A percentile compares a stretch with the other conserved stretches of the same genome.
These are phyloP conservation scores for Diaporthe amygdali DNA, from an alignment of 2,329 filamentous ascomycete genomes.

Conservation along the genomic window DNA sequence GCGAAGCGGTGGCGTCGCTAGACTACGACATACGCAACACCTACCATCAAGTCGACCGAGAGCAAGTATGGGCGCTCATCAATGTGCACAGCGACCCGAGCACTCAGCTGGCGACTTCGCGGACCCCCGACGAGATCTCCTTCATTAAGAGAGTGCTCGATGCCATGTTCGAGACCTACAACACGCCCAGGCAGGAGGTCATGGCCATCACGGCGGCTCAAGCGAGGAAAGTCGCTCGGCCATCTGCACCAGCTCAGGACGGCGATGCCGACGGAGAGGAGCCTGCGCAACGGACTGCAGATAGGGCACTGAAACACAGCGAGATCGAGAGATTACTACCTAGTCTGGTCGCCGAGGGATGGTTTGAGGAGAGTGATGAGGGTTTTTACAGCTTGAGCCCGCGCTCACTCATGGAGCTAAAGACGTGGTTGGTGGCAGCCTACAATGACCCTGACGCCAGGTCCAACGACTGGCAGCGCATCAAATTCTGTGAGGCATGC, in stretches of 20 bases:
- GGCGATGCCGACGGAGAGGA: constrained; percentile 39
- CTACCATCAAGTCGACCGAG: constrained; percentile 69
- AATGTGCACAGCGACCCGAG: constrained; percentile 86
- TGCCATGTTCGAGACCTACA: constrained; percentile 89
- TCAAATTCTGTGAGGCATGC: constrained; percentile 89
- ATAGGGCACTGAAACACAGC: constrained; percentile 71
- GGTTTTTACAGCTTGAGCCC: constrained; percentile 80
- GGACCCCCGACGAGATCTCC: constrained; percentile 81
- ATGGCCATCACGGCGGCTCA: constrained; percentile 83
- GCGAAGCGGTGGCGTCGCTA: constrained; percentile 75
- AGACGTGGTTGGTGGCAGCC: constrained; percentile 81
- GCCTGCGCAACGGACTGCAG: constrained; percentile 40
- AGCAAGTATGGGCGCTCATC: constrained; percentile 80
- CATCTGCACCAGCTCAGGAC: constrained; percentile 43
- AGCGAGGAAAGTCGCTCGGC: constrained; percentile 71
- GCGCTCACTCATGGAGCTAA: constrained; percentile 82
- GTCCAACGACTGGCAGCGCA: constrained; percentile 68
- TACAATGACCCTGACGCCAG: constrained; percentile 80
- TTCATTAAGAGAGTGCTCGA: constrained; percentile 90
- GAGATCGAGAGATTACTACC: constrained; percentile 78
- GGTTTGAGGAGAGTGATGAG: constrained; percentile 76
- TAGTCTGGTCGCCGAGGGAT: constrained; percentile 77
- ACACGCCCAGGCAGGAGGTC: constrained; percentile 78
- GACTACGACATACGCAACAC: constrained; percentile 86
- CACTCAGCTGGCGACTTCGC: constrained; percentile 85